Base-by-base conservation (phyloP, 768 basidiomycete genomes). In the Mycena metata region DNA sequence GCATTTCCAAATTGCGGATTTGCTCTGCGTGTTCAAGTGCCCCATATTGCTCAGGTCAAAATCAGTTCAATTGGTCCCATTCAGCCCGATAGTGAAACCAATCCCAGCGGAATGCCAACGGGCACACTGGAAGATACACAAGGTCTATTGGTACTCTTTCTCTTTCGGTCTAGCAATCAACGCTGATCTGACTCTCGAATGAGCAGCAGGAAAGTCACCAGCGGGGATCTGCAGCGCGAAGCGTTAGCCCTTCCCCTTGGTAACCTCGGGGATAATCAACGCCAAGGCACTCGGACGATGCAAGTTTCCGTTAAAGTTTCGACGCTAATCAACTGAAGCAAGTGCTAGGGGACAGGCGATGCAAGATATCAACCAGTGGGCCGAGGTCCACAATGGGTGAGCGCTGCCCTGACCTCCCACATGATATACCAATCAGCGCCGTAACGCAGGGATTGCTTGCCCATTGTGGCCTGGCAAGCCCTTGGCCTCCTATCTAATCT, bases 1-100 rank as follows among this genome's bases (percentile, higher is more conserved):
- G 65, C 41, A 16, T 35, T 17, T 30, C 54, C 8, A 66, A 60
- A 35, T n/a, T 66, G 57, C 59, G 50, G 12, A 30, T 66, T 21
- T 66, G 65, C 57, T 51, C 65, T 46, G 65, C 57, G 33, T 66
- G 65, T 21, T 19, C 41, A n/a, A 66, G 57, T 26, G 65, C 65
- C 21, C 57, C 65, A 9, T 66, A 60, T 23, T 66, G 65, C 42
- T 66, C 65, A n/a, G 65, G 65, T 60, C 50, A 30, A 50, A 17
- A 13, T 46, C 16, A 24, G 24, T 41, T 10, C 21, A 7, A 2
- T 12, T 36, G 17, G 11, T 21, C 16, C 26, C 5, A n/a, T 5
- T 10, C 21, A 5, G n/a, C 0, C 17, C 13, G 12, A 15, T n/a
- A 7, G 3, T 42, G 59, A n/a, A 60, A 21, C 24, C 4, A 6